Percentiles rank a stretch among this genome's conserved stretches.
Conservation (phyloP, 768 basidiomycete species). For the Boletus reticulatus region DNA sequence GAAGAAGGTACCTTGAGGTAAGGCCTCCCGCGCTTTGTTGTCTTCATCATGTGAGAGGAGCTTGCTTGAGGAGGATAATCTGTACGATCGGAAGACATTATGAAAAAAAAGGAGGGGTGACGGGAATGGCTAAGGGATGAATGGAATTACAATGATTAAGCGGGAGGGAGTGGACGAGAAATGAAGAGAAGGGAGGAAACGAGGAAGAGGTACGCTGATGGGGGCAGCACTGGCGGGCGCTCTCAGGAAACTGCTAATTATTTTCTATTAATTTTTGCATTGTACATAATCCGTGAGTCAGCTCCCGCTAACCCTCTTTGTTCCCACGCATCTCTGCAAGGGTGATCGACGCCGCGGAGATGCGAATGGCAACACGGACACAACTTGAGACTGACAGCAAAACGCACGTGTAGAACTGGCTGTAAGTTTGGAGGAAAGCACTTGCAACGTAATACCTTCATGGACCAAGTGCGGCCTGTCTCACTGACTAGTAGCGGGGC, state of each 20-base stretch:
- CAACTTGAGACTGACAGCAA: no score
- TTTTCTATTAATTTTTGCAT: slow-evolving; percentile 6
- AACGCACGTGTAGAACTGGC: no score
- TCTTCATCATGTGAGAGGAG: slow-evolving; percentile 98
- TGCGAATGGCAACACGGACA: no score
- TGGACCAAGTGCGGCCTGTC: no score
- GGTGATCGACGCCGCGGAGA: no score
- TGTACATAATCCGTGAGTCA: not conserved
- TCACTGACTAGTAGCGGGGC: no score
- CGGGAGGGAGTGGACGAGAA: slow-evolving; percentile 17
- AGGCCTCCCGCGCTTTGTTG: slow-evolving; percentile 91
- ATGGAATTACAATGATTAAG: slow-evolving; percentile 28
- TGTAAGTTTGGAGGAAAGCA: no score
- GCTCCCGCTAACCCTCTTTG: no score
- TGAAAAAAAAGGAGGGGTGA: slow-evolving; percentile 21
- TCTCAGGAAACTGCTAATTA: slow-evolving; percentile 24
- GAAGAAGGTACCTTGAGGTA: slow-evolving; percentile 72
- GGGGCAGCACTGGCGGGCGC: slow-evolving; percentile 8
- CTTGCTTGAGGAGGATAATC: slow-evolving; percentile 48
- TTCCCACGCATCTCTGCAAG: no score
- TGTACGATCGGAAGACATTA: slow-evolving; percentile 42
- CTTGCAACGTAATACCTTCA: no score
- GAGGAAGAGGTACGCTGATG: slow-evolving; percentile 28
- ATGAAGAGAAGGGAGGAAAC: slow-evolving; percentile 32
- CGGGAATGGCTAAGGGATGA: slow-evolving; percentile 3